Evolutionary conservation across 2,329 filamentous ascomycete genomes (phyloP).

Genomic region (Diaporthe amygdali): DNA sequence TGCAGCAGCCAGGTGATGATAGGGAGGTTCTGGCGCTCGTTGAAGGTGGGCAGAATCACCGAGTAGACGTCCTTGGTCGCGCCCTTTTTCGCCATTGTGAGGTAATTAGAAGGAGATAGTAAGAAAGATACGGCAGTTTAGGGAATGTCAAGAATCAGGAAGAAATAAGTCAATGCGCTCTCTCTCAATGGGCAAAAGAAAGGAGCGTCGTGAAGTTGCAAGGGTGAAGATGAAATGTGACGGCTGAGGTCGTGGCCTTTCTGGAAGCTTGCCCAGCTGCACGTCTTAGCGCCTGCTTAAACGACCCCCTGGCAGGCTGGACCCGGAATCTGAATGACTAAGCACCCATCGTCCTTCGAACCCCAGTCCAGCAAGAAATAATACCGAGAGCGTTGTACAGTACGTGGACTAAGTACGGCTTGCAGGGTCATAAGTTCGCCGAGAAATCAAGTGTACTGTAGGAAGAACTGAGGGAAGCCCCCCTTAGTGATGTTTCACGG

Average conservation of each 20-base stretch:
- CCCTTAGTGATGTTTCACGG: no score
- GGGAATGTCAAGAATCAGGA: conserved; percentile 25
- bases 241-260: conserved; percentile 18
- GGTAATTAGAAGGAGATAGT: conserved; percentile 7
- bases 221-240: conserved; percentile 1
- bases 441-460: no score
- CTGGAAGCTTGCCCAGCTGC: conserved; percentile 9
- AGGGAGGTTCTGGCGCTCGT: conserved; percentile 95
- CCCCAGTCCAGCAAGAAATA: no score
- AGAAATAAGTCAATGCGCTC: conserved; percentile 14
- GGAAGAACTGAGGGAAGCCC: no score
- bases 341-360: neutral
- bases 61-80: conserved; percentile 80
- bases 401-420: neutral
- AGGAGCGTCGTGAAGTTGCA: conserved; percentile 22
- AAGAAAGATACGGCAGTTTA: neutral
- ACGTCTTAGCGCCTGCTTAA: neutral
- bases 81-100: conserved; percentile 53
- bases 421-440: neutral
- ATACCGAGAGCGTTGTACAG: no score
- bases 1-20: conserved; percentile 95
- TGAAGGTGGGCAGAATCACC: conserved; percentile 97
- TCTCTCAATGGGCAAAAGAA: conserved; percentile 15
- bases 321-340: neutral
- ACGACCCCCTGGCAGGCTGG: neutral